phyloP scores from a whole-genome alignment of 106 monocot genomes.

The Iris macrosiphon region DNA sequence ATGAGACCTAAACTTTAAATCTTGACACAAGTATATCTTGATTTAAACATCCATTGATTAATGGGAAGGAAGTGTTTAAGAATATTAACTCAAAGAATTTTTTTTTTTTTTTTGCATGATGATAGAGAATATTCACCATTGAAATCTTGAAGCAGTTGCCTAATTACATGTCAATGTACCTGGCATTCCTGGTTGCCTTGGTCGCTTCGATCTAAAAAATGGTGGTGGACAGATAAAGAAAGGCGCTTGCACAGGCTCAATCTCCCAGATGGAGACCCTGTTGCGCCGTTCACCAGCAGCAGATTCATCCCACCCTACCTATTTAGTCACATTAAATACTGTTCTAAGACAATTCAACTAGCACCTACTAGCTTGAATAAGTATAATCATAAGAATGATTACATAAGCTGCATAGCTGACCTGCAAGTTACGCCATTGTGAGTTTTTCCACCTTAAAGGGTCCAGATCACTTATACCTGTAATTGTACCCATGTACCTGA shows the following conservation, averaged over 20 bases:
- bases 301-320: conserved; percentile 99
- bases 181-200: conserved; percentile 72
- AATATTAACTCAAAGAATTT: too few relatives aligned
- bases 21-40: too few relatives aligned
- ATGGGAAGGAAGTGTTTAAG: too few relatives aligned
- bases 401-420: conserved; percentile 18
- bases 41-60: too few relatives aligned
- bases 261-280: conserved; percentile 93
- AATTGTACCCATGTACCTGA: conserved; percentile 96
- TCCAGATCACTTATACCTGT: conserved; percentile 91
- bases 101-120: too few relatives aligned
- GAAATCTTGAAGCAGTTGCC: too few relatives aligned
- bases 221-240: conserved; percentile 94
- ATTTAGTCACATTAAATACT: conserved; percentile 7
- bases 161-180: too few relatives aligned
- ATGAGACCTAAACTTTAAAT: too few relatives aligned
- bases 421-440: conserved; percentile 94
- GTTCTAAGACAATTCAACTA: neutral
- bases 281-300: conserved; percentile 85
- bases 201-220: conserved; percentile 80
- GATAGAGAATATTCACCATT: too few relatives aligned
- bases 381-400: too few relatives aligned
- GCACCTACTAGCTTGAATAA: too few relatives aligned
- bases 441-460: conserved; percentile 92
- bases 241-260: conserved; percentile 86